Percentiles rank a stretch among this genome's conserved stretches.
These are phyloP conservation scores for Coemansia sp. DNA, from an alignment of 192 early-diverging fungal species.

Conservation along the genomic window DNA sequence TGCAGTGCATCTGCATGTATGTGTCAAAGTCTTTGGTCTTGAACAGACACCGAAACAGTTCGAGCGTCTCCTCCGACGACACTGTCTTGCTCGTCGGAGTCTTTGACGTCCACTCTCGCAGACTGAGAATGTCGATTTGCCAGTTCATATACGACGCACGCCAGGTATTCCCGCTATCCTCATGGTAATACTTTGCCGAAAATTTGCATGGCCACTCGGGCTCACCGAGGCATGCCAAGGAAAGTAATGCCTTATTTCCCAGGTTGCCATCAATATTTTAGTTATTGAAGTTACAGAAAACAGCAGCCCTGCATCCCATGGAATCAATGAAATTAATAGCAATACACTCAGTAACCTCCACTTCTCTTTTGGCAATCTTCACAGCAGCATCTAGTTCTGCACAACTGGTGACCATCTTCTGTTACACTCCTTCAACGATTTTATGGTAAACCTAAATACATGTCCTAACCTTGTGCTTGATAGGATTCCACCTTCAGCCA, in stretches of 20 bases:
- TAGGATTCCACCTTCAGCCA: neutral
- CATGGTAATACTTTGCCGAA: neutral
- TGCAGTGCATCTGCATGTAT: neutral
- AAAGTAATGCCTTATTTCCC: neutral
- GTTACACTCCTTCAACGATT: neutral
- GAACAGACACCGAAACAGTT: neutral
- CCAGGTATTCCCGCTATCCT: neutral
- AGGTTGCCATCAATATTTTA: neutral
- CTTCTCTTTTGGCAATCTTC: constrained; percentile 1
- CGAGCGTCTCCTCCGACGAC: neutral
- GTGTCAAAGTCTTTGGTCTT: neutral
- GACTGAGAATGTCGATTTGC: neutral
- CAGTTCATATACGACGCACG: neutral
- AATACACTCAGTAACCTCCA: neutral
- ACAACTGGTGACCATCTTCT: neutral
- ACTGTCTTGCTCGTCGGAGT: neutral
- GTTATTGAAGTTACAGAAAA: too few relatives aligned
- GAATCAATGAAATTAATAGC: too few relatives aligned
- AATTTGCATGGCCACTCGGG: neutral
- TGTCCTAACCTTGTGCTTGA: neutral
- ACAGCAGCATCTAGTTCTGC: too few relatives aligned
- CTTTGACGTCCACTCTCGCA: neutral
- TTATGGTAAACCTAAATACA: neutral
- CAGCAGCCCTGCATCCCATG: too few relatives aligned
- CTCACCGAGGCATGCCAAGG: neutral